Conservation (phyloP, 2,329 filamentous ascomycete species). For the Penicillium glabrum region DNA sequence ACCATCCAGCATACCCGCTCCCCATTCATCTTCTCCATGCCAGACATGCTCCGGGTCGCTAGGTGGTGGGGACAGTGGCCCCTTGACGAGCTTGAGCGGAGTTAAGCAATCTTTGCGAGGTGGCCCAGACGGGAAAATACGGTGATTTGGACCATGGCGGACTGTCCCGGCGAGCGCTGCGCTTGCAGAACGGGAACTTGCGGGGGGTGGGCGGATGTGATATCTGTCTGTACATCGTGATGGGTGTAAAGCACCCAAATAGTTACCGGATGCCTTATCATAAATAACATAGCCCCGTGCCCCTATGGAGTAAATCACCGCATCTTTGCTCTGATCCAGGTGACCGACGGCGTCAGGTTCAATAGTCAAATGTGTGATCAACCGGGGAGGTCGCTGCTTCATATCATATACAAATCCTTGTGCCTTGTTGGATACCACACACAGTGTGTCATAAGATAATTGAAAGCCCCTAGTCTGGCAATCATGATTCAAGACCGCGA, state of each 20-base stretch:
- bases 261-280: constrained; percentile 40
- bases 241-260: constrained; percentile 41
- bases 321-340: constrained; percentile 43
- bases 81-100: constrained; percentile 27
- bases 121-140: constrained; percentile 15
- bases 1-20: constrained; percentile 46
- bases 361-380: constrained; percentile 40
- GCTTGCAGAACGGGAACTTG: constrained; percentile 12
- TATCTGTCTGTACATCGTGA: constrained; percentile 31
- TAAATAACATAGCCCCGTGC: constrained; percentile 44
- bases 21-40: constrained; percentile 48
- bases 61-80: constrained; percentile 23
- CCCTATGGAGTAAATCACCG: constrained; percentile 48
- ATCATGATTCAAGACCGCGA: constrained; percentile 44
- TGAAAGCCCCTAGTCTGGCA: constrained; percentile 49
- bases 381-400: constrained; percentile 32
- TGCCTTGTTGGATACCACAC: constrained; percentile 47
- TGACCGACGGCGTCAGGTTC: constrained; percentile 46
- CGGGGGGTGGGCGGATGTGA: constrained; percentile 34
- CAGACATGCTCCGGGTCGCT: constrained; percentile 24
- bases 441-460: constrained; percentile 44
- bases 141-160: constrained; percentile 22
- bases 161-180: constrained; percentile 20
- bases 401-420: constrained; percentile 50
- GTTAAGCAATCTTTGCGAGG: constrained; percentile 27